These are phyloP conservation scores for Secale cereale DNA, from an alignment of 176 grass and related monocot species.

Conservation along the genomic window DNA sequence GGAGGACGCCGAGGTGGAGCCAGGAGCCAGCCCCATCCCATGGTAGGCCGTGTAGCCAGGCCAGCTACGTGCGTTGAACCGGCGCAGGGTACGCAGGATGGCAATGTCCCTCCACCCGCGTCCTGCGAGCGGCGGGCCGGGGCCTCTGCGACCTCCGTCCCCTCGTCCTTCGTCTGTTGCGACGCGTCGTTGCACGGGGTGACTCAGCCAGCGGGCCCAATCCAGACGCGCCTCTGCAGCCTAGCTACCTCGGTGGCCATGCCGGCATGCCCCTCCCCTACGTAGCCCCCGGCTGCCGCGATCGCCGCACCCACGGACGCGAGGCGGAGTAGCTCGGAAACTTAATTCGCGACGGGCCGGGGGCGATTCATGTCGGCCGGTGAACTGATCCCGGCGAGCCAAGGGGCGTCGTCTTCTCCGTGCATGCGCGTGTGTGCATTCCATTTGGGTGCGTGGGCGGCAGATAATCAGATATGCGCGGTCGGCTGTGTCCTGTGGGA, in stretches of 20 bases:
- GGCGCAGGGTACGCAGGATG: background rate
- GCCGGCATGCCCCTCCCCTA: background rate
- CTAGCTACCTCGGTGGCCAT: background rate
- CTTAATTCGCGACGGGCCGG: background rate
- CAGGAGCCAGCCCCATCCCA: too few relatives aligned
- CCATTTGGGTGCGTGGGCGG: background rate
- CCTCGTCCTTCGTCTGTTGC: background rate
- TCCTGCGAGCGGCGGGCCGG: background rate
- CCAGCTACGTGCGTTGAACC: background rate
- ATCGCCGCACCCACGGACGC: background rate
- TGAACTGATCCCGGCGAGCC: background rate
- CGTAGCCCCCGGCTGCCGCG: background rate
- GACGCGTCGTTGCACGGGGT: background rate
- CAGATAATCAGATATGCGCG: background rate
- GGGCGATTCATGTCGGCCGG: background rate
- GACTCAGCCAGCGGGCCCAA: too few relatives aligned
- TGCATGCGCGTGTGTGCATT: too few relatives aligned
- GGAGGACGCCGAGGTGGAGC: background rate
- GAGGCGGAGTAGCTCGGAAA: background rate
- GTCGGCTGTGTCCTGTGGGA: background rate
- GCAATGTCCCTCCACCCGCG: background rate
- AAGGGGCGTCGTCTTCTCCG: background rate
- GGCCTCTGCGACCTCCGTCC: background rate
- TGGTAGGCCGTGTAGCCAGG: too few relatives aligned
- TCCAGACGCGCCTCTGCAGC: background rate